Conservation (phyloP, 495 filamentous ascomycete species). For the Daldinia decipiens region DNA sequence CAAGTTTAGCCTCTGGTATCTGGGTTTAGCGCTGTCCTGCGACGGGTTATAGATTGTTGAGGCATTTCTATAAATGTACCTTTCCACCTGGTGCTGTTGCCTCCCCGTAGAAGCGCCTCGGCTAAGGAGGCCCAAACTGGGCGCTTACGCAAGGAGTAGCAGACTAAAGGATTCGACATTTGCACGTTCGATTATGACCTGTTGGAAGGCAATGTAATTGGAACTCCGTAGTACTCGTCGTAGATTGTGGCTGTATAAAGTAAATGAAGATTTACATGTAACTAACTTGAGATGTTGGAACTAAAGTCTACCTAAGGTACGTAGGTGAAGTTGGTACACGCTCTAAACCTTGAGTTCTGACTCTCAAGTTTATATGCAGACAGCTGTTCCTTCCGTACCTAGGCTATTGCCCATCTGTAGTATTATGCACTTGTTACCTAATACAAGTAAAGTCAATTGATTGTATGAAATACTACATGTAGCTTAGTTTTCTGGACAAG, state of each 20-base stretch:
- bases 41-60: neutral
- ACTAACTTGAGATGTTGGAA: neutral
- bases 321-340: neutral
- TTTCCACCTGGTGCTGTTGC: slow-evolving; percentile 54
- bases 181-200: neutral
- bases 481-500: neutral
- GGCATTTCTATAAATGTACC: slow-evolving; percentile 50
- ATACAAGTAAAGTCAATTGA: neutral
- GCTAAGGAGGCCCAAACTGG: slow-evolving; percentile 61
- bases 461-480: neutral
- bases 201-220: neutral
- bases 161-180: slow-evolving; percentile 57
- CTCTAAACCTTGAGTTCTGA: neutral
- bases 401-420: neutral
- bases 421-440: neutral
- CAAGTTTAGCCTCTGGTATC: slow-evolving; percentile 58
- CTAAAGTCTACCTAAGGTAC: neutral
- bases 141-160: slow-evolving; percentile 64
- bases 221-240: neutral
- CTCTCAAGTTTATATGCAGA: neutral
- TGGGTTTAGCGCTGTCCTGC: slow-evolving; percentile 15
- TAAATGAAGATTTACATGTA: neutral
- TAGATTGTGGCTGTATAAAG: neutral
- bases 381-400: neutral
- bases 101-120: slow-evolving; percentile 53